Base-by-base conservation (phyloP, 768 basidiomycete genomes). In the Pleurotus citrinopileatus region DNA sequence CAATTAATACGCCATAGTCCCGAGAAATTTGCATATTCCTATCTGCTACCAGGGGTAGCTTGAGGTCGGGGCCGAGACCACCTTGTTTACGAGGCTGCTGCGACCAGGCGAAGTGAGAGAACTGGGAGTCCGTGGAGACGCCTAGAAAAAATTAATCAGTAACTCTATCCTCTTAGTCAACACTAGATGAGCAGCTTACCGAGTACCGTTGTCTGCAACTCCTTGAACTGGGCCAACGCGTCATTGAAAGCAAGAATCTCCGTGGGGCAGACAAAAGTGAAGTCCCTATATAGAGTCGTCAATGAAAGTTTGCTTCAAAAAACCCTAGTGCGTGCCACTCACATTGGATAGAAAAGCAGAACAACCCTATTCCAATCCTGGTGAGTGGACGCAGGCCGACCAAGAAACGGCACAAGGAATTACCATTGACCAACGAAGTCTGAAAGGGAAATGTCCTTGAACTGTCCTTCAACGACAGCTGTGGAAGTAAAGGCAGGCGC, bases 211-310 rank as follows among this genome's bases (percentile, higher is more conserved):
- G 91, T 85, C 67, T 86, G 82, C 57, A 94, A 73, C 51, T 78
- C 79, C 52, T 83, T 76, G 77, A 96, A 94, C 57, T 80, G 76
- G 48, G 82, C 66, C 27, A 96, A 81, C 7, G 91, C 87, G 57
- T 92, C 90, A 69, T 96, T 94, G 80, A 94, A 97, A 1, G 94
- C 94, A 43, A 95, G 81, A 65, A 97, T 95, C 71, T 96, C 94
- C 54, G 93, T 94, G n/a, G 92, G 92, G 73, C 92, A 95, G 62
- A 91, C 89, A 60, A 90, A 91, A 34, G 91, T 91, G 70, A 91
- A 92, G 64, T 90, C 89, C 77, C 88, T 92, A 57, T 52, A 5
- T 45, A 37, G 36, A 22, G 28, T 12, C 61, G 48, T 13, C 29
- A 52, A 23, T 15, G 25, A 32, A 25, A 22, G 29, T 23, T 23